These are phyloP conservation scores for Wickerhamomyces pijperi DNA, from an alignment of 805 yeast genomes.

Conservation along the genomic window DNA sequence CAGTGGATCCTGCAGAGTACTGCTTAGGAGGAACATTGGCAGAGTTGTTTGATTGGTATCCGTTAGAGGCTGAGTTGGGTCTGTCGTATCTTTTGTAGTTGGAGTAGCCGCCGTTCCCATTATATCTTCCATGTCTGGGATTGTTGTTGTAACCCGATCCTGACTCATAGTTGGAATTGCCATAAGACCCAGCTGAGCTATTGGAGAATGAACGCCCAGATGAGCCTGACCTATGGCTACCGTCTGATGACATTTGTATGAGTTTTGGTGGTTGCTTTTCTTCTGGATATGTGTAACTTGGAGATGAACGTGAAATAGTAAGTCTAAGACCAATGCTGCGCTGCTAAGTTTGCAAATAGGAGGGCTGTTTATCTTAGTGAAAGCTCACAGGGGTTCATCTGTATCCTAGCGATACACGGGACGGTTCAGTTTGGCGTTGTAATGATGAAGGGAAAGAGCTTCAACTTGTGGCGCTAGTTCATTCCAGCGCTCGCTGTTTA, in stretches of 20 bases:
- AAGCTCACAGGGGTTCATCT: too few relatives aligned
- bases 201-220: constrained; percentile 5
- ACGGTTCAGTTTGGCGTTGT: too few relatives aligned
- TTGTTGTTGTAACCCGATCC: background rate
- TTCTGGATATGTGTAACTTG: too few relatives aligned
- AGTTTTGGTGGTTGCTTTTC: too few relatives aligned
- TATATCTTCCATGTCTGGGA: background rate
- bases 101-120: background rate
- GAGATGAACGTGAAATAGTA: too few relatives aligned
- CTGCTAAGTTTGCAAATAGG: too few relatives aligned
- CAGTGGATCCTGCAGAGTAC: background rate
- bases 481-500: too few relatives aligned
- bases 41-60: background rate
- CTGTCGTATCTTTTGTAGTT: background rate
- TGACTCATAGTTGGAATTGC: background rate
- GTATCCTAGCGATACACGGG: too few relatives aligned
- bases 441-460: too few relatives aligned
- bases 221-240: constrained; percentile 9
- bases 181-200: background rate
- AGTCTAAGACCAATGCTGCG: too few relatives aligned
- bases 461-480: too few relatives aligned
- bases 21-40: background rate
- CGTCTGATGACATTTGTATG: constrained; percentile 10
- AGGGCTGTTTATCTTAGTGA: too few relatives aligned
- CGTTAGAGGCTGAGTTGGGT: background rate